Evolutionary conservation across 1,284 basidiomycete species (phyloP).

Genomic region (Erythrobasidium hasegawianum): DNA sequence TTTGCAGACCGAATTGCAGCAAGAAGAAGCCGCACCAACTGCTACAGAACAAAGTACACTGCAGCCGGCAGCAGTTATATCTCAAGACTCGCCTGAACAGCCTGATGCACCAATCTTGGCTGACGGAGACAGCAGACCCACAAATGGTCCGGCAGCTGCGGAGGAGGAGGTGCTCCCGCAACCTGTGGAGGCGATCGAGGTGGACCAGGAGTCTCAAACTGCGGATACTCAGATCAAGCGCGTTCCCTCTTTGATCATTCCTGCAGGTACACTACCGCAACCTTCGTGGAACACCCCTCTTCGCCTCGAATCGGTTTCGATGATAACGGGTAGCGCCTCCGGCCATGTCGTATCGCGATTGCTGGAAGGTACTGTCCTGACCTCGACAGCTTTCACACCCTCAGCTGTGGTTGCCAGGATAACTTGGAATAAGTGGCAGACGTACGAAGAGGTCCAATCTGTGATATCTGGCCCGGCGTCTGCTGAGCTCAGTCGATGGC

Average conservation of each 20-base stretch:
- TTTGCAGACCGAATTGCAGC: too few species aligned
- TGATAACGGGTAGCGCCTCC: not conserved
- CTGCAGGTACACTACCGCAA: slow-evolving; percentile 12
- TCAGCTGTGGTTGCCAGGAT: slow-evolving; percentile 13
- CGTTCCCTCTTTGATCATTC: not conserved
- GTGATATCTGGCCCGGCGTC: not conserved
- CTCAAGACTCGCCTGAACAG: too few species aligned
- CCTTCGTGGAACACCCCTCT: slow-evolving; percentile 13
- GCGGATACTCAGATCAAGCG: not conserved
- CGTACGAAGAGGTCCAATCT: slow-evolving; percentile 28
- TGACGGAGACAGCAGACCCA: too few species aligned
- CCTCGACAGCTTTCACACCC: not conserved
- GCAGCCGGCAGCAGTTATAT: too few species aligned
- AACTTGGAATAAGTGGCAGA: slow-evolving; percentile 31
- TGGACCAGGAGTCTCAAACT: not conserved
- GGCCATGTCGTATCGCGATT: slow-evolving; percentile 18
- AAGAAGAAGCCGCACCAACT: too few species aligned
- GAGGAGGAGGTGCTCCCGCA: not conserved
- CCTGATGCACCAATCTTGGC: too few species aligned
- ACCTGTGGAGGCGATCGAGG: not conserved
- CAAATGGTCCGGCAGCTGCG: too few species aligned
- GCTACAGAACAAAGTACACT: too few species aligned
- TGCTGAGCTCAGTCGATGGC: slow-evolving; percentile 5
- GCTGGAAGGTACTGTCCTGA: slow-evolving; percentile 18
- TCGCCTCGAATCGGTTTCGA: slow-evolving; percentile 9